Base-by-base conservation (phyloP, 257 asterid species). In the Lycium ferocissimum region DNA sequence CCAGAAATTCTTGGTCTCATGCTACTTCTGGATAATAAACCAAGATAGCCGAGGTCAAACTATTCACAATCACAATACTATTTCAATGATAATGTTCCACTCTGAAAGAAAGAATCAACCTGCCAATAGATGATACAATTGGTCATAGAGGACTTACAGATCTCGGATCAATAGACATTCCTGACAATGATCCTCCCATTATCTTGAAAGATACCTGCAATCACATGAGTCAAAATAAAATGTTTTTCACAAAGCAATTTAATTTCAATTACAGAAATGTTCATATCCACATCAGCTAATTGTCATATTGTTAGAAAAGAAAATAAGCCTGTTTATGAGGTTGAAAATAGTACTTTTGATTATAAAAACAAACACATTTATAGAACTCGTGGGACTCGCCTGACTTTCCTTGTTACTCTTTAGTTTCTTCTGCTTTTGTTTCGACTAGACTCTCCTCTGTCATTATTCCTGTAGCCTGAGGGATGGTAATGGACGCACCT, bases 121-220 rank as follows among this genome's bases (percentile, higher is more conserved):
- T 26, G 26, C 59, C 65, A 53, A 84, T 7, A 69, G n/a, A 75
- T 45, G 45, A 8, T 33, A 70, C 18, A 40, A 70, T 61, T 61
- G 69, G 69, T 38, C 62, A 66, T 47, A 22, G 59, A 20, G 12
- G 84, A 89, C 98, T 88, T 94, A 94, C 99, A 89, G 97, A 92
- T 93, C 94, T 96, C 80, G 98, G 95, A 92, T 96, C 98, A 75
- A 94, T 90, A 56, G 95, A 88, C 97, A 96, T 91, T 88, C 99
- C 99, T 83, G 99, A 93, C 82, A 96, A 86, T 12, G 99, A 91
- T 82, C 90, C 91, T 71, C 99, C 98, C 45, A 87, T 86, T 86
- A 94, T 92, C 94, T 94, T 96, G 95, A 96, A 95, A 85, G 99
- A 94, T 83, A 96, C 98, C 99, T 96, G 92, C 81, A 89, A 38